Evolutionary conservation across 2,329 filamentous ascomycete species (phyloP).

Genomic region (Cytospora paraplurivora): DNA sequence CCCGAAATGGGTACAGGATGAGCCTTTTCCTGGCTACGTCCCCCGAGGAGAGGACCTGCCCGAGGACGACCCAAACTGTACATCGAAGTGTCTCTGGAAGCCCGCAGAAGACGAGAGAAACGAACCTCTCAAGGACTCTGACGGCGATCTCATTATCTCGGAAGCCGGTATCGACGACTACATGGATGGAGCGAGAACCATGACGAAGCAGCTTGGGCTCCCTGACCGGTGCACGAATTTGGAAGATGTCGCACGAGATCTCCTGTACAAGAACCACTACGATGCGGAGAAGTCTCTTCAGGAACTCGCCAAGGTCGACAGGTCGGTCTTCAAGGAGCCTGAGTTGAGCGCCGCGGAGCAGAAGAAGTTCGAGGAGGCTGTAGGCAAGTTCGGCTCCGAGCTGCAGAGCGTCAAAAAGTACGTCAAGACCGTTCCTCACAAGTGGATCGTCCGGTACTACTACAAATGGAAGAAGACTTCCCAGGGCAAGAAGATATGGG

Average conservation of each 20-base stretch:
- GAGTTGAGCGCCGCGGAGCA: slow-evolving; percentile 75
- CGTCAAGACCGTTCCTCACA: slow-evolving; percentile 78
- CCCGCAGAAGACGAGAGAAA: slow-evolving; percentile 53
- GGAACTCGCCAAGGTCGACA: slow-evolving; percentile 67
- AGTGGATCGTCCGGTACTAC: slow-evolving; percentile 86
- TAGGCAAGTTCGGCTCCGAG: slow-evolving; percentile 89
- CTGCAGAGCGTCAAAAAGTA: slow-evolving; percentile 80
- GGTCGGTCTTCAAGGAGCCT: slow-evolving; percentile 80
- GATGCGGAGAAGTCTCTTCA: slow-evolving; percentile 71
- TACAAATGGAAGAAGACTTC: slow-evolving; percentile 98
- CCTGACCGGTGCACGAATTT: slow-evolving; percentile 81
- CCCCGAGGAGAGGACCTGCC: slow-evolving; percentile 77
- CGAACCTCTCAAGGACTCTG: slow-evolving; percentile 18
- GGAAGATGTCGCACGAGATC: slow-evolving; percentile 77
- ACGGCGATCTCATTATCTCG: slow-evolving; percentile 39
- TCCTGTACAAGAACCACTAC: slow-evolving; percentile 73
- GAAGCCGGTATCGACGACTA: slow-evolving; percentile 66
- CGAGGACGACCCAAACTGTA: slow-evolving; percentile 72
- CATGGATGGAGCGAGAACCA: slow-evolving; percentile 67
- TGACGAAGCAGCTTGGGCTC: slow-evolving; percentile 70
- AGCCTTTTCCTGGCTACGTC: slow-evolving; percentile 77
- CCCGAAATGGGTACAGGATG: slow-evolving; percentile 92
- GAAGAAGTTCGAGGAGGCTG: slow-evolving; percentile 90
- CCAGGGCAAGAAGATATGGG: slow-evolving; percentile 85
- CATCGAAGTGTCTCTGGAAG: slow-evolving; percentile 76